Conservation (phyloP, 2,329 filamentous ascomycete species). For the Calonectria naviculata region DNA sequence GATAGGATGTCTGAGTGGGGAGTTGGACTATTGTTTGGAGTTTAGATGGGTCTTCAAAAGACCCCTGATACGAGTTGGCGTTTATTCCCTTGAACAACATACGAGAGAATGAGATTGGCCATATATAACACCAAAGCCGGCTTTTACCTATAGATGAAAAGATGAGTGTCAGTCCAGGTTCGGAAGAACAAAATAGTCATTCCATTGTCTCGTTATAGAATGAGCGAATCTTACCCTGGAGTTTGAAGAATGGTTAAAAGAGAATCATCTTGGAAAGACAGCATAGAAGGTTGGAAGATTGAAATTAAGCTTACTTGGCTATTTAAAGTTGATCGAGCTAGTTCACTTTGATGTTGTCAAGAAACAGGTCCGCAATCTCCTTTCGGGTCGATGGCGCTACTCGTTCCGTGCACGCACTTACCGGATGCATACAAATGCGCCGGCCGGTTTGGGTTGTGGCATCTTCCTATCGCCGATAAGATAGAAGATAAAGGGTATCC, state of each 20-base stretch:
- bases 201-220: background rate
- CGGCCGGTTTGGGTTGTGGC: background rate
- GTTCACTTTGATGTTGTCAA: background rate
- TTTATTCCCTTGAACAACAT: background rate
- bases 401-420: background rate
- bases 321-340: background rate
- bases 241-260: background rate
- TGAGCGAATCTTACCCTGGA: background rate
- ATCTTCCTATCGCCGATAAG: background rate
- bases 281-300: too few species aligned
- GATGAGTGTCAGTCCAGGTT: too few species aligned
- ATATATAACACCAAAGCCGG: background rate
- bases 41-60: slow-evolving; percentile 9
- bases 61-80: background rate
- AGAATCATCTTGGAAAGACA: background rate
- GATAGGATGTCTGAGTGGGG: slow-evolving; percentile 33
- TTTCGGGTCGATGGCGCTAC: background rate
- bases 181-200: too few species aligned
- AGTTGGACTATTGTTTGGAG: slow-evolving; percentile 34
- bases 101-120: background rate
- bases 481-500: background rate
- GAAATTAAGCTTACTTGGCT: background rate
- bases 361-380: background rate
- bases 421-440: background rate
- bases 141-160: background rate